phyloP scores from a whole-genome alignment of 306 rosid genomes.

The Glycyrrhiza uralensis region DNA sequence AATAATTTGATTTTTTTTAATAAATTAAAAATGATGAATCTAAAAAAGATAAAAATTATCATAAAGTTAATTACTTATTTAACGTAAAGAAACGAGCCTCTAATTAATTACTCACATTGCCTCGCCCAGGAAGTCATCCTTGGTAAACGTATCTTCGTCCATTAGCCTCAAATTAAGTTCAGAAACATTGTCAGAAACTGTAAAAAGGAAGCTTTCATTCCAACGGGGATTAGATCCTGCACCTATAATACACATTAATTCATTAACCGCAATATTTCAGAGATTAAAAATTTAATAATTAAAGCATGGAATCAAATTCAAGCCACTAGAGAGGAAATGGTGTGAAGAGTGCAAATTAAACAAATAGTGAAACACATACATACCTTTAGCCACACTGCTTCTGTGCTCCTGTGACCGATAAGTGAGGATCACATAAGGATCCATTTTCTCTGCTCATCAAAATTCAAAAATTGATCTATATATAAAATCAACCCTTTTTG shows the following conservation, averaged over 20 bases:
- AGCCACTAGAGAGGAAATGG: background rate
- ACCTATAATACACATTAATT: background rate
- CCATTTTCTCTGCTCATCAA: slow-evolving; percentile 36
- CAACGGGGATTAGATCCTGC: slow-evolving; percentile 40
- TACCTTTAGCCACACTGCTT: slow-evolving; percentile 41
- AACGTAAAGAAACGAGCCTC: background rate
- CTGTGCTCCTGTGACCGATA: slow-evolving; percentile 39
- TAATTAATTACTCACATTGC: slow-evolving; percentile 28
- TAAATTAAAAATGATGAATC: no score
- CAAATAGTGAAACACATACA: background rate
- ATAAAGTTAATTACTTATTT: no score
- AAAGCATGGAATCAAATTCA: no score
- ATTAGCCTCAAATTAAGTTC: slow-evolving; percentile 37
- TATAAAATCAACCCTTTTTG: background rate
- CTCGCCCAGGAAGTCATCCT: slow-evolving; percentile 42
- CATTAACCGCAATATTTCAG: background rate
- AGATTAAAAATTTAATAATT: no score
- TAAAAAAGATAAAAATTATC: no score
- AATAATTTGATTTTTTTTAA: no score
- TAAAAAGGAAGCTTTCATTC: slow-evolving; percentile 46
- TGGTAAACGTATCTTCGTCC: slow-evolving; percentile 29
- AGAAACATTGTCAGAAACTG: slow-evolving; percentile 27
- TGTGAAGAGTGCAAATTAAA: background rate
- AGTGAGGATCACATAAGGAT: slow-evolving; percentile 42
- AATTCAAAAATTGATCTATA: background rate